phyloP scores from a whole-genome alignment of 768 basidiomycete species.

The Sporobolomyces pararoseus region DNA sequence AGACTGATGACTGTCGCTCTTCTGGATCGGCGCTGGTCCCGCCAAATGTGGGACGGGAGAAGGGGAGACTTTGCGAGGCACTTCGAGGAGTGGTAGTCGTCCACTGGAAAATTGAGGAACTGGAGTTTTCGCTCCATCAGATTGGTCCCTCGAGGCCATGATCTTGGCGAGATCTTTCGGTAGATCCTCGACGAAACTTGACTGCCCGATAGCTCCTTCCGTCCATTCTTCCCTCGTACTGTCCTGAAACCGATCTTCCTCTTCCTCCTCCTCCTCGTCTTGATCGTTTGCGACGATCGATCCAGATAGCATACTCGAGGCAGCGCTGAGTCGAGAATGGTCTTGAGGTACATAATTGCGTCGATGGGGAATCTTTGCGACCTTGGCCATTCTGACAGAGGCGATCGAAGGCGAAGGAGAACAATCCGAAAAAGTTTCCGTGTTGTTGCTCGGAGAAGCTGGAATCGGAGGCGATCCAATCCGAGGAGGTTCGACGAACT shows the following conservation, averaged over 20 bases:
- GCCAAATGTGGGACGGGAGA: neutral
- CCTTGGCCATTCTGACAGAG: conserved; percentile 24
- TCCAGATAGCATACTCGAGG: conserved; percentile 18
- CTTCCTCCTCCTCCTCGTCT: conserved; percentile 3
- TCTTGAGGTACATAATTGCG: neutral
- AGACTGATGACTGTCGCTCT: conserved; percentile 19
- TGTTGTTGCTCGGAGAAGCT: conserved; percentile 13
- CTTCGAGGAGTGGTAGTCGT: neutral
- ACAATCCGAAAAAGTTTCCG: conserved; percentile 19
- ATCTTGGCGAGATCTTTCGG: conserved; percentile 14
- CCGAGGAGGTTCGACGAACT: neutral
- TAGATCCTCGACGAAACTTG: conserved; percentile 16
- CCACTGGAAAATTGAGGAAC: neutral
- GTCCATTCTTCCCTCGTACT: conserved; percentile 15
- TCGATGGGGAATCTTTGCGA: conserved; percentile 17
- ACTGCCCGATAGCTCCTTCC: conserved; percentile 3
- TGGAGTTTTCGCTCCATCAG: neutral
- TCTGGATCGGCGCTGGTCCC: neutral
- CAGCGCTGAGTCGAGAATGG: conserved; percentile 9
- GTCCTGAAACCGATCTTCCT: conserved; percentile 5
- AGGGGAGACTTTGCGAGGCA: neutral
- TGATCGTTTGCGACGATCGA: conserved; percentile 23
- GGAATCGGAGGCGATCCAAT: conserved; percentile 15
- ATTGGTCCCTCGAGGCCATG: neutral
- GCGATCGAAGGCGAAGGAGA: conserved; percentile 30